These are phyloP conservation scores for Thelonectria blattea DNA, from an alignment of 2,329 filamentous ascomycete species.

Conservation along the genomic window DNA sequence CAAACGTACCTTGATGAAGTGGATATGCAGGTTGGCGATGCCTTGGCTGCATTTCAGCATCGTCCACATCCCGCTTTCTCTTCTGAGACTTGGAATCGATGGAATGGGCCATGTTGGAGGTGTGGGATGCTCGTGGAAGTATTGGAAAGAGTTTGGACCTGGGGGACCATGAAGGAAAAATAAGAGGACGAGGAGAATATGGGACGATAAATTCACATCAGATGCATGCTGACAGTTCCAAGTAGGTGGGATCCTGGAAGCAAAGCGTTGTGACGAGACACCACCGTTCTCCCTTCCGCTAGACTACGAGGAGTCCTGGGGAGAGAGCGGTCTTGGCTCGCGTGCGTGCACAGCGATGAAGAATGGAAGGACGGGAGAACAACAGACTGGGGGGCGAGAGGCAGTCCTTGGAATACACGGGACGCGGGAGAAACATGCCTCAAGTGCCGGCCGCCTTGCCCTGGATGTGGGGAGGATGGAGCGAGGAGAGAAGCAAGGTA, in stretches of 20 bases:
- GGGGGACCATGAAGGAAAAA: conserved; percentile 6
- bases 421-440: conserved; percentile 1
- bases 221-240: conserved; percentile 8
- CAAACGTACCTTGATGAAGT: conserved; percentile 52
- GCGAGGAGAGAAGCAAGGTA: conserved; percentile 4
- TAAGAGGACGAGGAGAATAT: conserved; percentile 6
- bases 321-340: background rate
- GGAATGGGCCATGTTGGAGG: conserved; percentile 49
- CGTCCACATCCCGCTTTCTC: conserved; percentile 56
- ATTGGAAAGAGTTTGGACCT: no score
- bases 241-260: background rate
- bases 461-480: conserved; percentile 10
- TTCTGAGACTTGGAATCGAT: conserved; percentile 52
- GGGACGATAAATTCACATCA: conserved; percentile 31
- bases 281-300: background rate
- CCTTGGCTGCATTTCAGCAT: conserved; percentile 47
- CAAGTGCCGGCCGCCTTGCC: background rate
- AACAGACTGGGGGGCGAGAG: background rate
- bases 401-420: background rate
- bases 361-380: background rate
- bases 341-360: conserved; percentile 1
- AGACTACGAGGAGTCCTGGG: background rate
- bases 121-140: conserved; percentile 16
- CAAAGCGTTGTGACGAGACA: background rate
- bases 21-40: conserved; percentile 51